These are phyloP conservation scores for Styphnolobium japonicum DNA, from an alignment of 306 rosid genomes.

Conservation along the genomic window DNA sequence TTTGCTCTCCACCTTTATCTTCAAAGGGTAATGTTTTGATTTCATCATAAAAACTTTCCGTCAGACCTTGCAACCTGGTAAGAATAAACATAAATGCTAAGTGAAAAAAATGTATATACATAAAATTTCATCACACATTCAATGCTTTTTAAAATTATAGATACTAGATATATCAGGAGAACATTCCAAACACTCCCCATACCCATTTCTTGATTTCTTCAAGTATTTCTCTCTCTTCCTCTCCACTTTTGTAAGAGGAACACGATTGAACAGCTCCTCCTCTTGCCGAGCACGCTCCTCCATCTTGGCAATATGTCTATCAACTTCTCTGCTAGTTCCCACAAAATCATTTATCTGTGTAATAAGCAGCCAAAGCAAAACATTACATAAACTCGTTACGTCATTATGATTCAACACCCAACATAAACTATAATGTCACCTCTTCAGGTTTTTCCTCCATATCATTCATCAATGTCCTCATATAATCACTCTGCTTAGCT, in stretches of 20 bases:
- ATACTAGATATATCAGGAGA: background rate
- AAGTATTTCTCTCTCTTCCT: slow-evolving; percentile 70
- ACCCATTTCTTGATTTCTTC: slow-evolving; percentile 84
- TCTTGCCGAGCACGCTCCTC: slow-evolving; percentile 73
- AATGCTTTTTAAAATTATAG: background rate
- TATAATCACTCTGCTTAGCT: slow-evolving; percentile 56
- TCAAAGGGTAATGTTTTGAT: slow-evolving; percentile 65
- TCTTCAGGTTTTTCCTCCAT: slow-evolving; percentile 86
- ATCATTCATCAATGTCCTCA: slow-evolving; percentile 61
- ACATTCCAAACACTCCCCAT: slow-evolving; percentile 14
- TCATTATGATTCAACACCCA: background rate
- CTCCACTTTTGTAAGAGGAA: slow-evolving; percentile 71
- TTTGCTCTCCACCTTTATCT: slow-evolving; percentile 44
- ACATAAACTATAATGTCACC: slow-evolving; percentile 45
- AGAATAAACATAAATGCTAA: slow-evolving; percentile 20
- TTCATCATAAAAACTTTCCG: slow-evolving; percentile 79
- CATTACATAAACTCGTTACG: slow-evolving; percentile 8
- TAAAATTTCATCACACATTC: background rate
- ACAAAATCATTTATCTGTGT: slow-evolving; percentile 58
- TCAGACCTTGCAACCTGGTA: slow-evolving; percentile 76
- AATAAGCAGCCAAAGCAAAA: slow-evolving; percentile 25
- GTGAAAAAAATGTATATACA: background rate
- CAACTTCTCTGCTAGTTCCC: slow-evolving; percentile 71
- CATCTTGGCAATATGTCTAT: slow-evolving; percentile 52
- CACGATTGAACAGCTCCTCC: slow-evolving; percentile 79